These are phyloP conservation scores for Epithemia pelagica DNA, from an alignment of 108 stramenopile species.

Conservation along the genomic window DNA sequence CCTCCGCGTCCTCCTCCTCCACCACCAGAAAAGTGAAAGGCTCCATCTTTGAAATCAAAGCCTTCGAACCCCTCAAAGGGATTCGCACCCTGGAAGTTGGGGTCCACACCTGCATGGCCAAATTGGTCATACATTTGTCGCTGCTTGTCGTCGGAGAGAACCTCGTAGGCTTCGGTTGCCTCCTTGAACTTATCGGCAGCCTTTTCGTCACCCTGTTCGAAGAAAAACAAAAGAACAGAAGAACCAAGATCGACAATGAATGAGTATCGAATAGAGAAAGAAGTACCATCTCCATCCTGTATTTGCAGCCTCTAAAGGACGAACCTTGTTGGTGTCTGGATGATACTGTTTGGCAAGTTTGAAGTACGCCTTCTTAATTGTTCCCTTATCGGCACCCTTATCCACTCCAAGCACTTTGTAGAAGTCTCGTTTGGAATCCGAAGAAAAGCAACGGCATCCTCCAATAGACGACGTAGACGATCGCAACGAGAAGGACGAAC, in stretches of 20 bases:
- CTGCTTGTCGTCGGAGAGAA: slow-evolving; percentile 84
- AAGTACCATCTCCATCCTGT: not conserved
- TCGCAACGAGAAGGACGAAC: too few species aligned
- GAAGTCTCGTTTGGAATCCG: slow-evolving; percentile 81
- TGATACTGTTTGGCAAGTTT: slow-evolving; percentile 94
- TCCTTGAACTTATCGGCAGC: slow-evolving; percentile 86
- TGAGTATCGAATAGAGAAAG: not conserved
- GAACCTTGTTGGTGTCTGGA: slow-evolving; percentile 89
- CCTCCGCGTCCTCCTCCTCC: slow-evolving; percentile 23
- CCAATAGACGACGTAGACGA: not conserved
- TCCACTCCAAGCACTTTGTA: slow-evolving; percentile 90
- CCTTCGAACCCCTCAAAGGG: slow-evolving; percentile 43
- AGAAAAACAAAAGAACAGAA: not conserved
- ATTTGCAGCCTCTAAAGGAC: slow-evolving; percentile 14
- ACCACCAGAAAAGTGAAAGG: slow-evolving; percentile 59
- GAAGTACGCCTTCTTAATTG: slow-evolving; percentile 87
- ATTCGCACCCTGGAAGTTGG: slow-evolving; percentile 56
- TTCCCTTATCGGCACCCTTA: slow-evolving; percentile 68
- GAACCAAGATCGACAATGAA: not conserved
- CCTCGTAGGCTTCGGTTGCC: slow-evolving; percentile 93
- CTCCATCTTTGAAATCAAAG: slow-evolving; percentile 67
- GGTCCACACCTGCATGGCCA: slow-evolving; percentile 90
- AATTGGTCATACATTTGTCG: slow-evolving; percentile 83
- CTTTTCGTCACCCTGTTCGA: slow-evolving; percentile 41
- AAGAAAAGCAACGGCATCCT: slow-evolving; percentile 34